A percentile compares a stretch with the other conserved stretches of the same genome.
These are phyloP conservation scores for Rickenella mellea DNA, from an alignment of 768 basidiomycete species.

Conservation along the genomic window DNA sequence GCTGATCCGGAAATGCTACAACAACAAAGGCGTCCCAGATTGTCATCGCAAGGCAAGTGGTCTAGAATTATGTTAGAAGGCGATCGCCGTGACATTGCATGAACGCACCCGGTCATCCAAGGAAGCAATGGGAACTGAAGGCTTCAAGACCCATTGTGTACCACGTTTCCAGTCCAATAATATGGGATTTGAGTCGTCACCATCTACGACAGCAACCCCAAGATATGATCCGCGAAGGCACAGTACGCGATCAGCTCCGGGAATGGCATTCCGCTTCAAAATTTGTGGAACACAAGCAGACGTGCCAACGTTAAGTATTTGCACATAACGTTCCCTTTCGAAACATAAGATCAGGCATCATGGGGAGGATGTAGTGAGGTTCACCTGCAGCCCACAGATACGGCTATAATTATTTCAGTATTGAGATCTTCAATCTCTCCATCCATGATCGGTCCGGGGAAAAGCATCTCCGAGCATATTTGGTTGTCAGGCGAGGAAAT, in stretches of 20 bases:
- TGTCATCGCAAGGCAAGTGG: no score
- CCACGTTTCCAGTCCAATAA: neutral
- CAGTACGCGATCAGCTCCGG: neutral
- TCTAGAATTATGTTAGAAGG: no score
- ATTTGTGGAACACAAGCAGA: neutral
- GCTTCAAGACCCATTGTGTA: no score
- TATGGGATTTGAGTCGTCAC: neutral
- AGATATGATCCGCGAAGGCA: neutral
- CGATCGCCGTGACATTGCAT: no score
- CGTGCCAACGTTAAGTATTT: neutral
- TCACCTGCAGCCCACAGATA: neutral
- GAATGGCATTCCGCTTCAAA: neutral
- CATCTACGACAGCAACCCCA: neutral
- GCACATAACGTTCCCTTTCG: neutral
- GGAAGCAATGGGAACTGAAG: no score
- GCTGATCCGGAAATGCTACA: no score
- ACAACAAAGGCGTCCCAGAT: no score
- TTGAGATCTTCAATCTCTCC: neutral
- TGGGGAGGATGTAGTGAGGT: neutral
- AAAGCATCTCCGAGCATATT: neutral
- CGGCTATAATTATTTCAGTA: neutral
- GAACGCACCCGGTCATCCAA: no score
- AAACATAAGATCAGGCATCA: neutral
- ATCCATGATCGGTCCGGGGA: neutral
- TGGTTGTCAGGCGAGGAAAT: neutral